Evolutionary conservation across 2,329 filamentous ascomycete genomes (phyloP).

Genomic region (Zymoseptoria ardabiliae): DNA sequence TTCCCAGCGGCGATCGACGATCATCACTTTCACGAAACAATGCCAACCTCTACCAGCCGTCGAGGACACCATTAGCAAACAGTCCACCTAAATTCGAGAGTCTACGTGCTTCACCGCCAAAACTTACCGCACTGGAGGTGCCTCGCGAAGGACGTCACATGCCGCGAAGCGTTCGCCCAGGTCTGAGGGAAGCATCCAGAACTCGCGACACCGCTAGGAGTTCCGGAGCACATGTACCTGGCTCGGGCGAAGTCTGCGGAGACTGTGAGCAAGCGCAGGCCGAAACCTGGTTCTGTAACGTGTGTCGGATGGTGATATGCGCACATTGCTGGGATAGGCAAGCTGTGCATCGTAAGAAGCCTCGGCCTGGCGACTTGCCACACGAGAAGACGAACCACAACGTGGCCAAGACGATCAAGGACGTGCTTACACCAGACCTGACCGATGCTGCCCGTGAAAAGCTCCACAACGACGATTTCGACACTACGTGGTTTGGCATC

Average conservation of each 20-base stretch:
- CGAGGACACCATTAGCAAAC: too few relatives aligned
- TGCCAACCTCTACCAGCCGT: too few relatives aligned
- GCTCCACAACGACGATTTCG: conserved; percentile 23
- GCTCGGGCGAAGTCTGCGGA: neutral
- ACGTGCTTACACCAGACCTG: conserved; percentile 4
- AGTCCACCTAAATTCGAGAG: neutral
- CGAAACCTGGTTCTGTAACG: conserved; percentile 2
- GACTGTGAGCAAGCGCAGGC: neutral
- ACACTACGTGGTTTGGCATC: conserved; percentile 29
- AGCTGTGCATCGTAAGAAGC: neutral
- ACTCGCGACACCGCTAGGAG: neutral
- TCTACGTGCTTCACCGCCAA: neutral
- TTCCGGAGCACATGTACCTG: neutral
- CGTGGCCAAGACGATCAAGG: conserved; percentile 4
- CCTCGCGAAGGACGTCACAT: too few relatives aligned
- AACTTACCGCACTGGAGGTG: neutral
- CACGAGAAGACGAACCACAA: conserved; percentile 4
- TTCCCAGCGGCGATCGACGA: too few relatives aligned
- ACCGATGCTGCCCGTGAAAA: conserved; percentile 4
- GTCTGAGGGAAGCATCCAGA: neutral
- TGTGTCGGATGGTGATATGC: conserved; percentile 3
- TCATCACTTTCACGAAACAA: too few relatives aligned
- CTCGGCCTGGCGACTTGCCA: neutral
- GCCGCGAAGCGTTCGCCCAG: too few relatives aligned
- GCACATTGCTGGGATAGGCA: conserved; percentile 1